Conservation (phyloP, 805 yeast species). For the Suhomyces pyralidae region DNA sequence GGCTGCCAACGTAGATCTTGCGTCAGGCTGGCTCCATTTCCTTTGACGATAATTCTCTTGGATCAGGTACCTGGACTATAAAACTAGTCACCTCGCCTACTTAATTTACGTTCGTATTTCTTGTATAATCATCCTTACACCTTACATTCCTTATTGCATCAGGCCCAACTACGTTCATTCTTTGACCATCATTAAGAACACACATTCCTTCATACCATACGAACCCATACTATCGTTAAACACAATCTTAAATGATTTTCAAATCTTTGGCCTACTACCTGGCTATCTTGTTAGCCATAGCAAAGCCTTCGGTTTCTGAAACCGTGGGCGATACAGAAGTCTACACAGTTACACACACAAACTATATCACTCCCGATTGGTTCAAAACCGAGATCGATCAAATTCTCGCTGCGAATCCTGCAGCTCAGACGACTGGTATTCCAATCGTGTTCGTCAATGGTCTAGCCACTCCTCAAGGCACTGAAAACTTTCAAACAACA, state of each 20-base stretch:
- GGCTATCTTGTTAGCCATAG: slow-evolving; percentile 11
- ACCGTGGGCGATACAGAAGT: slow-evolving; percentile 4
- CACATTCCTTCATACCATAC: not conserved
- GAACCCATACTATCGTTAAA: not conserved
- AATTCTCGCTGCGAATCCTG: slow-evolving; percentile 7
- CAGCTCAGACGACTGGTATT: slow-evolving; percentile 21
- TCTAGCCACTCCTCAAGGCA: not conserved
- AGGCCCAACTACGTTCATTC: not conserved
- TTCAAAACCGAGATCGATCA: slow-evolving; percentile 2
- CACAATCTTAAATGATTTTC: slow-evolving; percentile 9
- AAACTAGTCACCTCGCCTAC: not conserved
- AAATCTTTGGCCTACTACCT: slow-evolving; percentile 9
- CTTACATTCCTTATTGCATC: not conserved
- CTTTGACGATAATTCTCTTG: not conserved
- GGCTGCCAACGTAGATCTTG: not conserved
- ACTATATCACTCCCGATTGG: slow-evolving; percentile 10
- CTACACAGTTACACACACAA: slow-evolving; percentile 11
- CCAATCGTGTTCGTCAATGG: slow-evolving; percentile 30
- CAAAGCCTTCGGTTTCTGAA: slow-evolving; percentile 3
- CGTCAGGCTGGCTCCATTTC: not conserved
- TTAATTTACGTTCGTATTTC: not conserved
- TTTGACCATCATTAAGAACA: not conserved
- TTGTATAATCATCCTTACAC: not conserved
- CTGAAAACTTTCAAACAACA: not conserved
- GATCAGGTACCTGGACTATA: not conserved